A percentile compares a stretch with the other conserved stretches of the same genome.
phyloP scores from a whole-genome alignment of 805 yeast species.

The Cyberlindnera saturnus region DNA sequence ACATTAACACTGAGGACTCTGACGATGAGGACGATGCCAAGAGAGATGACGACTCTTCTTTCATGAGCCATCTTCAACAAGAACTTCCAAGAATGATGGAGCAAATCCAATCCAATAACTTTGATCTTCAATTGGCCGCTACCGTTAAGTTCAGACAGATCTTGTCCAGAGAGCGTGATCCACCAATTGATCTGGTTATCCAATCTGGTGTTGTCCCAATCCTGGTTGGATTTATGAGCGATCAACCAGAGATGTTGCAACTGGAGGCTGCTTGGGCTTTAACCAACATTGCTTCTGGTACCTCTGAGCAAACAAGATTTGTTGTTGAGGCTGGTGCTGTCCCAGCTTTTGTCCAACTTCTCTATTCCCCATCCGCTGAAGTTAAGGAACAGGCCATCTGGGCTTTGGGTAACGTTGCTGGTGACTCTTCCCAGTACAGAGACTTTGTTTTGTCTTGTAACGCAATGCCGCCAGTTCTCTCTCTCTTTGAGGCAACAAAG shows the following conservation, averaged over 20 bases:
- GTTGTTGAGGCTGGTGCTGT: constrained; percentile 94
- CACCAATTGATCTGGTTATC: constrained; percentile 92
- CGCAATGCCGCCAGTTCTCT: constrained; percentile 85
- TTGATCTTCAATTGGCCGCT: constrained; percentile 78
- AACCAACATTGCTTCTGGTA: constrained; percentile 95
- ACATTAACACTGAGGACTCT: constrained; percentile 44
- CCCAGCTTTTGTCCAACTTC: constrained; percentile 78
- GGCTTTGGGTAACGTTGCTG: constrained; percentile 99
- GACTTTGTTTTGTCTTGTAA: constrained; percentile 80
- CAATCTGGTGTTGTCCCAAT: constrained; percentile 91
- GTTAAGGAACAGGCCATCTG: constrained; percentile 98
- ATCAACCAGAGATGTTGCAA: constrained; percentile 81
- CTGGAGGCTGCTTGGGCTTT: constrained; percentile 99
- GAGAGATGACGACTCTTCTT: constrained; percentile 31
- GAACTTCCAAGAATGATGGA: constrained; percentile 85
- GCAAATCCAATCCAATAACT: constrained; percentile 66
- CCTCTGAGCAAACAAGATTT: constrained; percentile 79
- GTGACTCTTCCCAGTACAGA: constrained; percentile 87
- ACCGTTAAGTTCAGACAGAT: constrained; percentile 92
- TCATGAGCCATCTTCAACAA: constrained; percentile 44
- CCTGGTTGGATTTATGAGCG: constrained; percentile 77
- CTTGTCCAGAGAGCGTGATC: constrained; percentile 88
- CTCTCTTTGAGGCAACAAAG: constrained; percentile 72
- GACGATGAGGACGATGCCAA: constrained; percentile 36
- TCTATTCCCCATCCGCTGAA: constrained; percentile 76